A percentile compares a stretch with the other conserved stretches of the same genome.
These are phyloP conservation scores for Apiospora marii DNA, from an alignment of 2,329 filamentous ascomycete genomes.

Conservation along the genomic window DNA sequence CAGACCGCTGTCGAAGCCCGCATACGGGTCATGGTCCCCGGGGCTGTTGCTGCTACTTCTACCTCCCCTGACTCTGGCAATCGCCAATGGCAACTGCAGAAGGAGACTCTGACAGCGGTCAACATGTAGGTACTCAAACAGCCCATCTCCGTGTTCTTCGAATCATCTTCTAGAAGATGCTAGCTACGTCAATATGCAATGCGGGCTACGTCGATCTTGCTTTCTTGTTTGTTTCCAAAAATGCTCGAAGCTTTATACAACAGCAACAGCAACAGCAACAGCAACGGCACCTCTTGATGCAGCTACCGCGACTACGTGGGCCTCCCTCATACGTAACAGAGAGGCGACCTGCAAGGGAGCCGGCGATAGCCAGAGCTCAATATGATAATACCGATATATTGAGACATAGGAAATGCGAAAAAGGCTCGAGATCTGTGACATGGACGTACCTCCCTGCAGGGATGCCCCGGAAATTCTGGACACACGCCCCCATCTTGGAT, in stretches of 20 bases:
- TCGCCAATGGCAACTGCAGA: not conserved
- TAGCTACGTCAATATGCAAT: not conserved
- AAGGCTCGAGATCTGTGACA: not conserved
- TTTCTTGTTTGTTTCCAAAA: not conserved
- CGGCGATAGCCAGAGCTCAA: not conserved
- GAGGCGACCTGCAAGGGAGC: not conserved
- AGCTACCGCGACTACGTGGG: not conserved
- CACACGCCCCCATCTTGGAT: not conserved
- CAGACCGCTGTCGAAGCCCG: not conserved
- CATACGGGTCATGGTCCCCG: not conserved
- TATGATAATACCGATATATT: not conserved
- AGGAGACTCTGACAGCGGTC: not conserved
- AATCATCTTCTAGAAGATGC: constrained; percentile 1
- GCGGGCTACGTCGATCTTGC: not conserved
- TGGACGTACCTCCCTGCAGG: not conserved
- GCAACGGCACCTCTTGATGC: not conserved
- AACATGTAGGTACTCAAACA: not conserved
- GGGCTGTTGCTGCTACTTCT: not conserved
- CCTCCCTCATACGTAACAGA: not conserved
- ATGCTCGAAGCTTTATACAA: too few species aligned
- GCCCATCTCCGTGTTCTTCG: not conserved
- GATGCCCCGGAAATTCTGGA: not conserved
- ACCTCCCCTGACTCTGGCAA: not conserved
- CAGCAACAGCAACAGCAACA: too few species aligned
- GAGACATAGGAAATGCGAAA: not conserved